Evolutionary conservation across 2,329 filamentous ascomycete species (phyloP).

Genomic region (Scedosporium aurantiacum): DNA sequence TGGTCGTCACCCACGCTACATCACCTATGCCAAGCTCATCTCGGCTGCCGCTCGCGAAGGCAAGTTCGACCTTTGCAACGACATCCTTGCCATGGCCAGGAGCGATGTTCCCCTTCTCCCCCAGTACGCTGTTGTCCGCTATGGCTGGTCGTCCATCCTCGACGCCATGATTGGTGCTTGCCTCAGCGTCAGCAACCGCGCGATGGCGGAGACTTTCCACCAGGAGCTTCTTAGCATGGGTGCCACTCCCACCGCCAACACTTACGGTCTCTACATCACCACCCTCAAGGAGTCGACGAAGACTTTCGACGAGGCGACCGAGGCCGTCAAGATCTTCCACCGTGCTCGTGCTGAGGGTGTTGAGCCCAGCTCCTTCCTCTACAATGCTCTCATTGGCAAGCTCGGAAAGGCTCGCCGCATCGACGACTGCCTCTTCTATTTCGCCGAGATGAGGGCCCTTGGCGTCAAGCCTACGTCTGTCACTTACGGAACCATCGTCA

Average conservation of each 20-base stretch:
- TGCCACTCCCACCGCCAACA: constrained; percentile 87
- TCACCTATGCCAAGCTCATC: constrained; percentile 94
- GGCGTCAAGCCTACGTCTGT: constrained; percentile 94
- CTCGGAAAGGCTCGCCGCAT: constrained; percentile 95
- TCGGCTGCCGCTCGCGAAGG: constrained; percentile 76
- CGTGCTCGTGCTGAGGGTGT: constrained; percentile 89
- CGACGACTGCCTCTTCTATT: constrained; percentile 96
- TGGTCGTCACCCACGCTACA: constrained; percentile 86
- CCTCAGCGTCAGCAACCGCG: constrained; percentile 70
- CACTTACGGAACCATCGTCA: constrained; percentile 96
- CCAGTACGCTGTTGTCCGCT: constrained; percentile 78
- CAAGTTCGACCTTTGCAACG: constrained; percentile 70
- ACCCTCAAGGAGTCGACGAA: constrained; percentile 94
- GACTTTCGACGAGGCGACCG: constrained; percentile 94
- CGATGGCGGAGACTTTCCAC: constrained; percentile 75
- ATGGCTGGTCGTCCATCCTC: constrained; percentile 92
- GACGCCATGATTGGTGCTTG: constrained; percentile 95
- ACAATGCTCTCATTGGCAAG: constrained; percentile 97
- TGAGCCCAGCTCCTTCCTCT: constrained; percentile 90
- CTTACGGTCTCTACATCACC: constrained; percentile 98
- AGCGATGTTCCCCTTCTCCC: constrained; percentile 75
- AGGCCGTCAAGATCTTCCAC: constrained; percentile 95
- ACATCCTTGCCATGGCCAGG: constrained; percentile 82
- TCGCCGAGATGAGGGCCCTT: constrained; percentile 88
- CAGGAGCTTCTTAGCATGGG: constrained; percentile 87